Conservation (phyloP, 177 flowering plant species). For the Vitis hybrid region DNA sequence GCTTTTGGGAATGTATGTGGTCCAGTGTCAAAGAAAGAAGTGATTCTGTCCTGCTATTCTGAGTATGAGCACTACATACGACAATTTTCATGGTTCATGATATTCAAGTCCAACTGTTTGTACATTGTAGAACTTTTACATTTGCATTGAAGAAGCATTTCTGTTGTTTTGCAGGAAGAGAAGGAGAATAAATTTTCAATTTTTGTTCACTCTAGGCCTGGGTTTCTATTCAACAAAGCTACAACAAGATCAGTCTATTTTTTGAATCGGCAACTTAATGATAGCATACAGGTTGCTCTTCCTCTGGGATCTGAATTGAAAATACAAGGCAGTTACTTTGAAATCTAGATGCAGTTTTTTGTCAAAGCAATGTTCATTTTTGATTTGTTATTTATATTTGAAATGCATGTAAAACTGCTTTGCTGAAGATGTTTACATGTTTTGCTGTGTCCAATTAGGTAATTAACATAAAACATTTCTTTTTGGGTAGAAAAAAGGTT, state of each 20-base stretch:
- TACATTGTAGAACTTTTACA: background rate
- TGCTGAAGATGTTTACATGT: background rate
- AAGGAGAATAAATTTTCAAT: conserved; percentile 64
- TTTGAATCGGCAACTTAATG: conserved; percentile 71
- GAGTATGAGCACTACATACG: no score
- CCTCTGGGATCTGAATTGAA: conserved; percentile 2
- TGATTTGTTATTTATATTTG: background rate
- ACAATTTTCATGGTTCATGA: background rate
- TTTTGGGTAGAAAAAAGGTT: background rate
- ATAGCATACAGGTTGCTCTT: conserved; percentile 74
- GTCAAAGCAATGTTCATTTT: background rate
- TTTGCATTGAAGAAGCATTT: background rate
- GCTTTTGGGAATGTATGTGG: no score
- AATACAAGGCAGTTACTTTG: background rate
- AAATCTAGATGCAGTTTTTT: background rate
- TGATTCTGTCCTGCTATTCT: no score
- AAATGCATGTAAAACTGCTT: background rate
- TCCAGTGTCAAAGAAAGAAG: no score
- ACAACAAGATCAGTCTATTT: conserved; percentile 77
- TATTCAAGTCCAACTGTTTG: background rate
- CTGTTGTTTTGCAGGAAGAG: conserved; percentile 57
- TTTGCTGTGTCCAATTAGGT: background rate
- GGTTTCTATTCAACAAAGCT: conserved; percentile 72
- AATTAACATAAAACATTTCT: background rate
- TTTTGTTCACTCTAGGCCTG: conserved; percentile 87